Conservation (phyloP, 2,329 filamentous ascomycete species). For the Diaporthe batatas region DNA sequence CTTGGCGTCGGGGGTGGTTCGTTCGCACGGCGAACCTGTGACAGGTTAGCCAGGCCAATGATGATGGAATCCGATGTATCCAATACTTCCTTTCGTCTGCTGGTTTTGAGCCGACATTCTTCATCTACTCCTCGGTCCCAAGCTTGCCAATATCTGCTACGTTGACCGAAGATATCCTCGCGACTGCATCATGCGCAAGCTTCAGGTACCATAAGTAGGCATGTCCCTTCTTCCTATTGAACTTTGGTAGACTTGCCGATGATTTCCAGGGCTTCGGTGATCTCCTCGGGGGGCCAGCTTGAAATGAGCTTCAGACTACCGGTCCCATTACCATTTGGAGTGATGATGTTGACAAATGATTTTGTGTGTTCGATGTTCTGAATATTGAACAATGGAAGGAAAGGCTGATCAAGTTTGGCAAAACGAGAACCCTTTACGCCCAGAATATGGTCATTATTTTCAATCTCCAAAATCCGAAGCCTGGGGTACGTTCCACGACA, state of each 20-base stretch:
- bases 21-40: not conserved
- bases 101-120: not conserved
- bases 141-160: not conserved
- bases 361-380: not conserved
- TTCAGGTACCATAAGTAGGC: not conserved
- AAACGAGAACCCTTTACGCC: not conserved
- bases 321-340: not conserved
- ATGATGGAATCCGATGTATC: not conserved
- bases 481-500: too few relatives aligned
- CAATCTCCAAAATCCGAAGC: too few relatives aligned
- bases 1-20: not conserved
- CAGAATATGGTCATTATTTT: not conserved
- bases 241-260: not conserved
- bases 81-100: not conserved
- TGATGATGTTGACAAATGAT: not conserved
- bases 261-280: not conserved
- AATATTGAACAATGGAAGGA: not conserved
- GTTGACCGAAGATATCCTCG: not conserved
- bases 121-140: not conserved
- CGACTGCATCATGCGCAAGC: not conserved
- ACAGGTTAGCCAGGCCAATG: not conserved
- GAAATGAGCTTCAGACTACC: not conserved
- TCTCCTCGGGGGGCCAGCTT: not conserved
- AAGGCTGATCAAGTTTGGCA: too few relatives aligned
- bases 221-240: not conserved